Evolutionary conservation across 2,329 filamentous ascomycete genomes (phyloP).

Genomic region (Colletotrichum spinosum): DNA sequence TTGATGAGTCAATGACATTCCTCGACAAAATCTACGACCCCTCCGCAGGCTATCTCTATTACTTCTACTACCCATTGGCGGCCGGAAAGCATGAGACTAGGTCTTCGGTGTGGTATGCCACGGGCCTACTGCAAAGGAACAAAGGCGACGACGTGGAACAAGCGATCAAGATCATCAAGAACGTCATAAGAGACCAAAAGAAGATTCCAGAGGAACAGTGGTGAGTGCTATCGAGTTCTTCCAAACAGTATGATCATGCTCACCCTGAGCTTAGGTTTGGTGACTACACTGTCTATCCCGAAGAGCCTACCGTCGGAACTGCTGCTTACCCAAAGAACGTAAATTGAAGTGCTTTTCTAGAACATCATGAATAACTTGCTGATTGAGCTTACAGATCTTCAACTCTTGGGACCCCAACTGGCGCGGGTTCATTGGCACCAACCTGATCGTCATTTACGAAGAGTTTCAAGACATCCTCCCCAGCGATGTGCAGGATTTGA

Average conservation of each 20-base stretch:
- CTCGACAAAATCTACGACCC: constrained; percentile 67
- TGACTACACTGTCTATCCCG: constrained; percentile 62
- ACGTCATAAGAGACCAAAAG: constrained; percentile 64
- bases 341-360: not conserved
- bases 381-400: constrained; percentile 54
- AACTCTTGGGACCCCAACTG: constrained; percentile 73
- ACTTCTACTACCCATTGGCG: constrained; percentile 52
- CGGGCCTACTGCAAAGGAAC: constrained; percentile 67
- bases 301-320: constrained; percentile 69
- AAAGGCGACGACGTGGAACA: constrained; percentile 58
- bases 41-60: constrained; percentile 63
- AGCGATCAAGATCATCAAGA: constrained; percentile 64
- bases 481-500: constrained; percentile 49
- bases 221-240: not conserved
- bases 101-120: constrained; percentile 68
- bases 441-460: constrained; percentile 69
- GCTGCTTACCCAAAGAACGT: constrained; percentile 54
- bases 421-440: constrained; percentile 71
- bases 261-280: constrained; percentile 5
- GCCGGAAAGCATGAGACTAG: constrained; percentile 67
- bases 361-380: not conserved
- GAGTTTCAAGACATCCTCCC: constrained; percentile 63
- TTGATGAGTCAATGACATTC: constrained; percentile 64
- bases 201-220: constrained; percentile 57
- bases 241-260: constrained; percentile 54